These are phyloP conservation scores for Mimosa pudica DNA, from an alignment of 306 rosid species.

Conservation along the genomic window DNA sequence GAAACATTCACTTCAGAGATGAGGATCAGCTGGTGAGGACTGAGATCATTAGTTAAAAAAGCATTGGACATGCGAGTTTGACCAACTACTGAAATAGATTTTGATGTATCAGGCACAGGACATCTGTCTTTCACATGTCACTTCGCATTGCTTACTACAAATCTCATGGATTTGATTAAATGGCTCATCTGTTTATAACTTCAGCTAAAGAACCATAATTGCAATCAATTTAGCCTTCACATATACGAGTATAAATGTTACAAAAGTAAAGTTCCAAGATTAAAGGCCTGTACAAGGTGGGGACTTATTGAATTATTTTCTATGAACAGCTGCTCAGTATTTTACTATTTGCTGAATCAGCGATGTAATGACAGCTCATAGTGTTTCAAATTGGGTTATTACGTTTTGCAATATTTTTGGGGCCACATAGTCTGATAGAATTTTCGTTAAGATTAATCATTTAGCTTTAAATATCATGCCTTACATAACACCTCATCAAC, in stretches of 20 bases:
- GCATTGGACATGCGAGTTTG: background rate
- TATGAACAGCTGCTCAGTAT: background rate
- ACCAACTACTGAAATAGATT: background rate
- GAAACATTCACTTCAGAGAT: background rate
- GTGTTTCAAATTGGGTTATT: constrained; percentile 13
- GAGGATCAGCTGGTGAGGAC: background rate
- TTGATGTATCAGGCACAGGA: constrained; percentile 8
- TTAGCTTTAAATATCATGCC: constrained; percentile 13
- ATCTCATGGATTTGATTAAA: constrained; percentile 25
- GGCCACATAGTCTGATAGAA: constrained; percentile 15
- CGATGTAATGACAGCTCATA: constrained; percentile 14
- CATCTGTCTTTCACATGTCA: background rate
- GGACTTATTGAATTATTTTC: constrained; percentile 11
- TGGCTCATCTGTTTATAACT: constrained; percentile 12
- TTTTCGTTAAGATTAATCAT: constrained; percentile 13
- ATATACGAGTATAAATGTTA: constrained; percentile 15
- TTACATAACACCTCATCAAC: background rate
- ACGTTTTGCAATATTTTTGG: constrained; percentile 11
- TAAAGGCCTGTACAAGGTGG: background rate
- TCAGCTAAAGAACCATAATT: constrained; percentile 16
- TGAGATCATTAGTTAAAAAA: background rate
- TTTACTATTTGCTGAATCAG: constrained; percentile 8
- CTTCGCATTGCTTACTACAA: constrained; percentile 8
- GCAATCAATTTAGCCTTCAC: constrained; percentile 21
- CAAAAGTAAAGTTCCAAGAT: constrained; percentile 25